Evolutionary conservation across 2,329 filamentous ascomycete species (phyloP).

Genomic region (Exserohilum turcica): DNA sequence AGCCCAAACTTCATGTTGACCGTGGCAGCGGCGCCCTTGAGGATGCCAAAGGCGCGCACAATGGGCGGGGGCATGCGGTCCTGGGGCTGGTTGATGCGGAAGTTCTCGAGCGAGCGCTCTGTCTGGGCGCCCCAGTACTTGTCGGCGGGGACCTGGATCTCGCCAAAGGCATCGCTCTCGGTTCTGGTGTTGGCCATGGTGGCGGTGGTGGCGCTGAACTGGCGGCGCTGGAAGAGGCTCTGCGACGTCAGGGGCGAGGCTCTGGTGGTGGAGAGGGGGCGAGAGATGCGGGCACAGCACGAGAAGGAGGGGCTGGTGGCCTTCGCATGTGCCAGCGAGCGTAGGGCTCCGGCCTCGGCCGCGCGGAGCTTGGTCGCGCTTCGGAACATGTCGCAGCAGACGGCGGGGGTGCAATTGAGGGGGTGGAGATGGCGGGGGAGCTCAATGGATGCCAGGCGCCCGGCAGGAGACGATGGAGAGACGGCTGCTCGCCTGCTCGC

Average conservation of each 20-base stretch:
- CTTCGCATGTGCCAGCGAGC: conserved; percentile 45
- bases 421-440: conserved; percentile 1
- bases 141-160: conserved; percentile 87
- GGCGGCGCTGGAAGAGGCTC: conserved; percentile 29
- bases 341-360: conserved; percentile 44
- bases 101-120: conserved; percentile 94
- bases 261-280: conserved; percentile 36
- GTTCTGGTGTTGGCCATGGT: conserved; percentile 65
- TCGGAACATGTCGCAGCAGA: conserved; percentile 40
- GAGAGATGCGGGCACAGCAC: conserved; percentile 27
- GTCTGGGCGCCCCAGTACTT: conserved; percentile 99
- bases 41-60: conserved; percentile 90
- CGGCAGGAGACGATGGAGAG: neutral
- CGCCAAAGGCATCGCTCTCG: conserved; percentile 97
- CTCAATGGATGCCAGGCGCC: conserved; percentile 6
- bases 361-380: conserved; percentile 39
- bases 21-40: conserved; percentile 93
- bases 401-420: conserved; percentile 2
- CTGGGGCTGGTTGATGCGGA: conserved; percentile 98
- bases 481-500: conserved; percentile 5
- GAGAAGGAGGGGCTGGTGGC: conserved; percentile 39
- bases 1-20: conserved; percentile 96
- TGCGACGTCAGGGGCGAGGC: conserved; percentile 28
- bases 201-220: conserved; percentile 40
- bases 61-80: conserved; percentile 97